A percentile compares a stretch with the other conserved stretches of the same genome.
Evolutionary conservation across 345 rosid genomes (phyloP).

Genomic region (Sisymbrium altissimum): DNA sequence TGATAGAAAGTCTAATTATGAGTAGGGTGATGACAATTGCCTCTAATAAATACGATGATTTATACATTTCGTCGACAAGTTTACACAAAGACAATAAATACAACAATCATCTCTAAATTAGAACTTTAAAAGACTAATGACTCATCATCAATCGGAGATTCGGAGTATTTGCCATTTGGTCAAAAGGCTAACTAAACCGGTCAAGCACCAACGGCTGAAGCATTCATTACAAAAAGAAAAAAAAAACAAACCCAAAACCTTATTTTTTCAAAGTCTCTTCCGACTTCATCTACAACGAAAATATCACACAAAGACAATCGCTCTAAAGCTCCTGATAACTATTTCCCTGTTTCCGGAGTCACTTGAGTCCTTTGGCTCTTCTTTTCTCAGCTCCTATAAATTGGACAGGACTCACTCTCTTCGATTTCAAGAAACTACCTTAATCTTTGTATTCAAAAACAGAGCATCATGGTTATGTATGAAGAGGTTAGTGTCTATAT

Average conservation of each 20-base stretch:
- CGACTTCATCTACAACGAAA: no score
- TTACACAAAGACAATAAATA: constrained; percentile 18
- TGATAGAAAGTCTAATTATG: constrained; percentile 9
- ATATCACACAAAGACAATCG: no score
- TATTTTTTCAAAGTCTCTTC: no score
- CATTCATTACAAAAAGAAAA: neutral
- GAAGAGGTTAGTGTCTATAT: constrained; percentile 25
- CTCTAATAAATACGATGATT: constrained; percentile 12
- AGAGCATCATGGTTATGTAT: constrained; percentile 28
- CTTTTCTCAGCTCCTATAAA: constrained; percentile 12
- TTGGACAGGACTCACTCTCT: neutral
- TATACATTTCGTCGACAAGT: neutral
- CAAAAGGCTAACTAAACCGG: neutral
- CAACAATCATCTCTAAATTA: constrained; percentile 3
- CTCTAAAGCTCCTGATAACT: no score
- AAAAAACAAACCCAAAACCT: neutral
- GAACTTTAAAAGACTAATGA: neutral
- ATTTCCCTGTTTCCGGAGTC: neutral
- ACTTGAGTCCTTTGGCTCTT: neutral
- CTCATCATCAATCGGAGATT: neutral
- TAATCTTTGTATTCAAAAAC: neutral
- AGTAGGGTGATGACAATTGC: neutral
- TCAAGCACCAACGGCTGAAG: neutral
- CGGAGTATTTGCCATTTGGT: neutral
- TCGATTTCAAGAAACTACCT: neutral